phyloP scores from a whole-genome alignment of 305 asterid species.

The Fraxinus platypoda region DNA sequence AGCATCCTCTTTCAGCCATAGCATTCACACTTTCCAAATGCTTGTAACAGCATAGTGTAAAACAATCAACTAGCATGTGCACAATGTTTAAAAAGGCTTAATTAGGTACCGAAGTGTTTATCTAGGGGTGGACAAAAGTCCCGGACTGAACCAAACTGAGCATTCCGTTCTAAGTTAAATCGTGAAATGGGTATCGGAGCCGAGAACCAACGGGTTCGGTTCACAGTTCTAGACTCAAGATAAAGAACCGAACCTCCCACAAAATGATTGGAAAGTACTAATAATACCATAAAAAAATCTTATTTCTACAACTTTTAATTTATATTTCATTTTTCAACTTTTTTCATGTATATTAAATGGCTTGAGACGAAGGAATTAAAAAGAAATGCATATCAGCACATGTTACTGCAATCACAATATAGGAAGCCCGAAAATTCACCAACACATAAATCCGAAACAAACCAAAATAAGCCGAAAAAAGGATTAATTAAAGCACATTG shows the following conservation, averaged over 20 bases:
- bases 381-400: neutral
- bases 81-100: neutral
- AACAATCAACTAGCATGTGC: neutral
- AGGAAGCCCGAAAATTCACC: neutral
- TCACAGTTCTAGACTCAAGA: neutral
- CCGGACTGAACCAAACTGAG: neutral
- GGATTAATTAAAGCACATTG: neutral
- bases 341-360: neutral
- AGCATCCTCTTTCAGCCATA: neutral
- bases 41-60: neutral
- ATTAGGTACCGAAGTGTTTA: neutral
- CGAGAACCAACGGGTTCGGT: neutral
- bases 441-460: neutral
- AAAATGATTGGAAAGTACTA: neutral
- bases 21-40: neutral
- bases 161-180: neutral
- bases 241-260: neutral
- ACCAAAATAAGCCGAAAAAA: neutral
- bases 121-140: neutral
- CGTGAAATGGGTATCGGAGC: neutral
- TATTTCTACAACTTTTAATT: neutral
- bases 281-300: neutral
- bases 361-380: neutral
- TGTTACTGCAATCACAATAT: neutral
- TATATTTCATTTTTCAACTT: neutral